Conservation (phyloP, 805 yeast genomes). For the Nakazawaea wickerhamii region DNA sequence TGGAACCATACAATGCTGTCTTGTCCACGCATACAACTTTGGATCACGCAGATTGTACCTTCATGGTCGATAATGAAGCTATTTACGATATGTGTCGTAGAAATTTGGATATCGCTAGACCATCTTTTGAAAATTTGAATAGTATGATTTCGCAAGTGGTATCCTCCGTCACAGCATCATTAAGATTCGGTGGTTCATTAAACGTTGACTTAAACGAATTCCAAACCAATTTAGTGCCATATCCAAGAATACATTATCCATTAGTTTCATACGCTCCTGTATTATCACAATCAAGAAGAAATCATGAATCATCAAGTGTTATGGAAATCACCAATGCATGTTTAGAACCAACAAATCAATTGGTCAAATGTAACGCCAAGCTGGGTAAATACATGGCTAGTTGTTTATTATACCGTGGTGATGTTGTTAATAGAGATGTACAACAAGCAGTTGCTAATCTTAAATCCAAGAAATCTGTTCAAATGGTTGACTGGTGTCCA, state of each 20-base stretch:
- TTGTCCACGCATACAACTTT: constrained; percentile 88
- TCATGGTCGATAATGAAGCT: constrained; percentile 94
- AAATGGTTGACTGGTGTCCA: constrained; percentile 95
- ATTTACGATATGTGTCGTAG: constrained; percentile 92
- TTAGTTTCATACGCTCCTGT: constrained; percentile 91
- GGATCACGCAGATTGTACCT: constrained; percentile 93
- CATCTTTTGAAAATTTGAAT: constrained; percentile 72
- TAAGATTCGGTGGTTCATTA: constrained; percentile 87
- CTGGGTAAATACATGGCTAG: constrained; percentile 92
- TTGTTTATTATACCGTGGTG: constrained; percentile 90
- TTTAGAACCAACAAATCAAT: constrained; percentile 90
- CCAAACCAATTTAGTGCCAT: constrained; percentile 92
- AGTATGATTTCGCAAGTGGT: constrained; percentile 88
- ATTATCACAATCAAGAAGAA: constrained; percentile 73
- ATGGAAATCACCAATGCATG: constrained; percentile 88
- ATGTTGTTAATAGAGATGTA: constrained; percentile 88
- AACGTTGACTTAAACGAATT: constrained; percentile 91
- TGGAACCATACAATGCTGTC: constrained; percentile 91
- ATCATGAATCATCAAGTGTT: constrained; percentile 84
- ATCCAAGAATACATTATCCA: constrained; percentile 95
- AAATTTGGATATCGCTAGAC: constrained; percentile 82
- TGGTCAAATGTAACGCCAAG: constrained; percentile 94
- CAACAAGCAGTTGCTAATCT: constrained; percentile 85
- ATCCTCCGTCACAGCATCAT: constrained; percentile 86
- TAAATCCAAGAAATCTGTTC: constrained; percentile 83